These are phyloP conservation scores for Lipomyces starkeyi DNA, from an alignment of 805 yeast species.

Conservation along the genomic window DNA sequence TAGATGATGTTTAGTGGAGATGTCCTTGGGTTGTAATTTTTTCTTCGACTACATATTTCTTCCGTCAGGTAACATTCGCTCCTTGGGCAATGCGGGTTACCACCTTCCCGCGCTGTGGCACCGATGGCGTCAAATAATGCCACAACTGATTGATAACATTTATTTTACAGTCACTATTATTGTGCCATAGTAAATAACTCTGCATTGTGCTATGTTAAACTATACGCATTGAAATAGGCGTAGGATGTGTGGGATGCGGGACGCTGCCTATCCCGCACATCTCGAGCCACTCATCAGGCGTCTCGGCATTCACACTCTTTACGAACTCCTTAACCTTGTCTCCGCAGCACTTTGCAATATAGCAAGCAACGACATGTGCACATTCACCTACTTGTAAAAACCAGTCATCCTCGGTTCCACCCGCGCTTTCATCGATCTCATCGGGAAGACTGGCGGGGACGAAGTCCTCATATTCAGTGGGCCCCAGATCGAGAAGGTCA, in stretches of 20 bases:
- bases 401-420: neutral
- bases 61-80: too few relatives aligned
- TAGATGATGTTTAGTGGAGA: neutral
- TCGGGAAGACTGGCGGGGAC: neutral
- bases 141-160: neutral
- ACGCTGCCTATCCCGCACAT: neutral
- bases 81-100: neutral
- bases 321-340: neutral
- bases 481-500: neutral
- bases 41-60: neutral
- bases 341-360: constrained; percentile 7
- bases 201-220: neutral
- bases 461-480: neutral
- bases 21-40: neutral
- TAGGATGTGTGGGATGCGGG: neutral
- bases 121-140: too few relatives aligned
- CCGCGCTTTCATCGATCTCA: neutral
- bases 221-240: neutral
- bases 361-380: constrained; percentile 26
- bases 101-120: neutral
- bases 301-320: neutral
- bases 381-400: constrained; percentile 25
- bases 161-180: neutral
- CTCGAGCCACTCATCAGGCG: neutral
- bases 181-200: neutral